Conservation (phyloP, 2,329 filamentous ascomycete genomes). For the Westerdykella sp. region DNA sequence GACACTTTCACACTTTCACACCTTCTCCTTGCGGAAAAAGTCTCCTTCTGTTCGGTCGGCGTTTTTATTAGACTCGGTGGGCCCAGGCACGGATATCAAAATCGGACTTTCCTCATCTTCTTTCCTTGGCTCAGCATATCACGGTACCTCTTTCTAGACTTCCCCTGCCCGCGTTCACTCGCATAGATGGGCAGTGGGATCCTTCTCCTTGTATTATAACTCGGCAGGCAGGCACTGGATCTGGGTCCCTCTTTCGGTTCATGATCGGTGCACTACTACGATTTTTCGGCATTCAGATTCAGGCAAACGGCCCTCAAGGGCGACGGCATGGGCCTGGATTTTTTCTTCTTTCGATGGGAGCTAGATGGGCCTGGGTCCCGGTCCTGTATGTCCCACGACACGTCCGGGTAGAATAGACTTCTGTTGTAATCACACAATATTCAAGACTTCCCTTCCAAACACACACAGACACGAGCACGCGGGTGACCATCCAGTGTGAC, state of each 20-base stretch:
- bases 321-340: slow-evolving; percentile 21
- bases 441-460: slow-evolving; percentile 14
- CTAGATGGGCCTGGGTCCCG: slow-evolving; percentile 27
- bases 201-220: slow-evolving; percentile 27
- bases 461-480: not conserved
- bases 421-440: slow-evolving; percentile 28
- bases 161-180: slow-evolving; percentile 31
- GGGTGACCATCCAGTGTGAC: too few relatives aligned
- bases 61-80: slow-evolving; percentile 37
- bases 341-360: slow-evolving; percentile 22
- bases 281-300: too few relatives aligned
- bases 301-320: slow-evolving; percentile 17
- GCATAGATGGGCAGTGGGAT: slow-evolving; percentile 18
- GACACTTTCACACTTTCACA: slow-evolving; percentile 13
- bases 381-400: slow-evolving; percentile 28
- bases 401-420: slow-evolving; percentile 27
- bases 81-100: slow-evolving; percentile 40
- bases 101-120: slow-evolving; percentile 24
- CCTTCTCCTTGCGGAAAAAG: slow-evolving; percentile 32
- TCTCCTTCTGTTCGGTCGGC: slow-evolving; percentile 23
- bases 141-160: slow-evolving; percentile 27
- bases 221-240: slow-evolving; percentile 24
- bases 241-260: slow-evolving; percentile 11
- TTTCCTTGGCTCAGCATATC: slow-evolving; percentile 24
- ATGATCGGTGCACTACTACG: slow-evolving; percentile 12